A percentile compares a stretch with the other conserved stretches of the same genome.
phyloP scores from a whole-genome alignment of 306 rosid genomes.

The Urtica urens region DNA sequence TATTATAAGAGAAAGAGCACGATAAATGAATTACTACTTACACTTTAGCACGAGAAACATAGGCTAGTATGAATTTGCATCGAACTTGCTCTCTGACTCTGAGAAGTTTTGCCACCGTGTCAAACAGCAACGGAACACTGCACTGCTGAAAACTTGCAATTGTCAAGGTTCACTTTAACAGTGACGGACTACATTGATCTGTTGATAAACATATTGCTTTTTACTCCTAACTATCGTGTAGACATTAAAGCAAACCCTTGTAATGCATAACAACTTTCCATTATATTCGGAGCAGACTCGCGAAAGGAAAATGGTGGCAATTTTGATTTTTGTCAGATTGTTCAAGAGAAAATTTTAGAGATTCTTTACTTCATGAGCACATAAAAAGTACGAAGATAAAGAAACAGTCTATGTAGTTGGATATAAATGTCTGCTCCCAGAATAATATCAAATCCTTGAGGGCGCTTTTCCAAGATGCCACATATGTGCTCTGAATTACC shows the following conservation, averaged over 20 bases:
- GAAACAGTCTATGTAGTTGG: conserved; percentile 25
- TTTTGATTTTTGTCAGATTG: no score
- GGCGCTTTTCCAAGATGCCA: conserved; percentile 43
- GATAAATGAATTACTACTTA: conserved; percentile 24
- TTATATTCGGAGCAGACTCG: no score
- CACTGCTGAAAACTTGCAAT: conserved; percentile 76
- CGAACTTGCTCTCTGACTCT: conserved; percentile 36
- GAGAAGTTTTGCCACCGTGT: conserved; percentile 58
- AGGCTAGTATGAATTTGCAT: conserved; percentile 85
- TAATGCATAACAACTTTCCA: not conserved
- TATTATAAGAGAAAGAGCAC: conserved; percentile 8
- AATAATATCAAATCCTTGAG: conserved; percentile 63
- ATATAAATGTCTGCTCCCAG: conserved; percentile 98
- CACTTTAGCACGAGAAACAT: conserved; percentile 73
- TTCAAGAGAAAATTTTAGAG: no score
- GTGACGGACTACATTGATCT: not conserved
- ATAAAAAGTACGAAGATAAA: conserved; percentile 6
- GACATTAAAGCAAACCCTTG: conserved; percentile 4
- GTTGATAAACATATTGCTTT: not conserved
- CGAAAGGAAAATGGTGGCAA: no score
- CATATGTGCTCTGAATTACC: conserved; percentile 59
- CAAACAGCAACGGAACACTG: conserved; percentile 61
- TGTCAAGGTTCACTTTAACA: conserved; percentile 44
- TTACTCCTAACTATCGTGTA: not conserved
- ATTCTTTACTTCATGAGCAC: not conserved